These are phyloP conservation scores for Argentina anserina DNA, from an alignment of 306 rosid species.

Conservation along the genomic window DNA sequence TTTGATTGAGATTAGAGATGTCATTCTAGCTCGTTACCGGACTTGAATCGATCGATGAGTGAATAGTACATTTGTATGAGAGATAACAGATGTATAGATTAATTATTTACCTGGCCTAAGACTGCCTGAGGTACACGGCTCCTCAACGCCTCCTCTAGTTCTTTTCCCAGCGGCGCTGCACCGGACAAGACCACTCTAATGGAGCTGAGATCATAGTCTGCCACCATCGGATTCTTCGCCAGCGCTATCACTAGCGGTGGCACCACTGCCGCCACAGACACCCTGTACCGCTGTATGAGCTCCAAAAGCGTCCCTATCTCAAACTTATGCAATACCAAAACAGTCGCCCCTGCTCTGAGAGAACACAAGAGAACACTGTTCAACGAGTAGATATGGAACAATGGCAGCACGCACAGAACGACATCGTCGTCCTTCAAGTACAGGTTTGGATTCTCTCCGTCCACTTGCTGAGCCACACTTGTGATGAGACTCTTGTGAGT, in stretches of 20 bases:
- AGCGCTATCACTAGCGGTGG: slow-evolving; percentile 81
- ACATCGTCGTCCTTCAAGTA: slow-evolving; percentile 52
- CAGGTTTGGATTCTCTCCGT: slow-evolving; percentile 80
- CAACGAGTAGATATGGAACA: slow-evolving; percentile 77
- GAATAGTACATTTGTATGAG: not conserved
- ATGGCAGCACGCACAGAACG: slow-evolving; percentile 70
- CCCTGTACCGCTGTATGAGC: slow-evolving; percentile 46
- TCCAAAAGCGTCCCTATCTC: slow-evolving; percentile 61
- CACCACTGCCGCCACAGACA: slow-evolving; percentile 77
- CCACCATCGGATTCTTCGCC: slow-evolving; percentile 69
- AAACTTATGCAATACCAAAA: slow-evolving; percentile 69
- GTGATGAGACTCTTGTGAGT: slow-evolving; percentile 70
- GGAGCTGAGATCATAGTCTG: slow-evolving; percentile 59
- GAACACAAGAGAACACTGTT: slow-evolving; percentile 61
- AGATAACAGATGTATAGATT: not conserved
- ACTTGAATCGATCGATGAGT: not conserved
- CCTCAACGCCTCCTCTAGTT: slow-evolving; percentile 63
- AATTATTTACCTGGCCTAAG: slow-evolving; percentile 66
- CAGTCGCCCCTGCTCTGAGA: slow-evolving; percentile 60
- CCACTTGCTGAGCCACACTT: slow-evolving; percentile 87
- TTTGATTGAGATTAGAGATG: too few species aligned
- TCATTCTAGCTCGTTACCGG: too few species aligned
- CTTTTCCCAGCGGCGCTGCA: slow-evolving; percentile 90
- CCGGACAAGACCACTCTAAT: slow-evolving; percentile 65
- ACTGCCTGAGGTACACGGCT: slow-evolving; percentile 62